Base-by-base conservation (phyloP, 805 yeast species). In the Saccharomyces jurei region DNA sequence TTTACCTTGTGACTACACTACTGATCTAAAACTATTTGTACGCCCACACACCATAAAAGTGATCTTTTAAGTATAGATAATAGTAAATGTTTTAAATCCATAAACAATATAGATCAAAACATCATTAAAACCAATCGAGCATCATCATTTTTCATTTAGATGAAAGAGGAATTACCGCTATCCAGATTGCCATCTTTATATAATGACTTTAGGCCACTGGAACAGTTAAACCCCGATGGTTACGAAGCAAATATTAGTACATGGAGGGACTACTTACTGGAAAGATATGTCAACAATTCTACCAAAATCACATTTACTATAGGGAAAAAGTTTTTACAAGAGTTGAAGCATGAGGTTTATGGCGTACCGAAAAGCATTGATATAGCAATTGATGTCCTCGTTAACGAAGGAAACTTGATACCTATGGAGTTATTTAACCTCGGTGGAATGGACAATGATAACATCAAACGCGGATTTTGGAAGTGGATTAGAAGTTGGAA, bases 151-250 rank as follows among this genome's bases (percentile, higher is more conserved):
- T 36, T 22, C 25, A 36, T 21, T 17, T 36, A 2, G 17, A 36
- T 36, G 44, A 36, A 17, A 36, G 22, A 17, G 4, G 54, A 57
- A 30, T 54, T 69, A 17, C 68, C 71, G 25, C 65, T 57, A 66
- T 71, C 77, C 5, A 64, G 78, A 30, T 54, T 74, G 17, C 64
- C 59, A 46, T 74, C 78, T 4, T 63, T 74, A 1, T 74, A 74
- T 56, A 71, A 71, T 2, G 77, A 73, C 56, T 73, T 73, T 56
- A 63, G 72, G 48, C 64, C 63, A 41, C 59, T 73, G 36, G 61
- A 68, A 46, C 73, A 73, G 21, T 58, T 69, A 22, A 74, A 74
- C 55, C 69, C 69, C 10, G 77, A 74, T n/a, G 78, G 78, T 0
- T 74, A 68, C 48, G 67, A 63, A 41, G 77, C 77, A 8, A 74